Conservation (phyloP, 129 eudicot species). For the Artemisia tridentata region DNA sequence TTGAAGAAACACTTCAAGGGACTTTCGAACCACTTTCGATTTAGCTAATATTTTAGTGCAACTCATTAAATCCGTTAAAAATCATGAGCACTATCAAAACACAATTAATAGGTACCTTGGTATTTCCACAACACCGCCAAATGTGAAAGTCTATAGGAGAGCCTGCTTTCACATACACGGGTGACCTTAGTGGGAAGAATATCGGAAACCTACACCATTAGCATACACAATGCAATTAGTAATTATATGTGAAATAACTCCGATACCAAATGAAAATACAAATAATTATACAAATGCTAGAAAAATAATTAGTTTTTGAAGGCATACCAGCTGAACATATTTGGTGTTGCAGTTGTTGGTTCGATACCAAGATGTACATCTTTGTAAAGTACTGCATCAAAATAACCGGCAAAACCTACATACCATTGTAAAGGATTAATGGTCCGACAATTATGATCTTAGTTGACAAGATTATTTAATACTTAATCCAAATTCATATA, state of each 20-base stretch:
- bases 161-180: constrained; percentile 57
- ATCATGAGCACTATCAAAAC: not conserved
- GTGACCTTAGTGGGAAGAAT: constrained; percentile 83
- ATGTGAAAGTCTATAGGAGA: constrained; percentile 69
- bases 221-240: constrained; percentile 1
- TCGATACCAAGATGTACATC: constrained; percentile 97
- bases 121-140: constrained; percentile 93
- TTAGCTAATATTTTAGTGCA: not conserved
- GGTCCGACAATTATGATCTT: not conserved
- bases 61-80: not conserved
- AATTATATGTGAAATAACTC: constrained; percentile 4
- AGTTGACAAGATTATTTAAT: not conserved
- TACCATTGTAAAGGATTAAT: constrained; percentile 6
- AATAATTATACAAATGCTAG: not conserved
- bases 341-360: constrained; percentile 93
- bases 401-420: constrained; percentile 95
- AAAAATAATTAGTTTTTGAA: no score
- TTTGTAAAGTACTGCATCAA: constrained; percentile 90
- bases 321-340: constrained; percentile 95
- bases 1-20: not conserved
- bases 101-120: constrained; percentile 38
- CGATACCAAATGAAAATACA: not conserved
- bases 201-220: constrained; percentile 75
- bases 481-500: not conserved
- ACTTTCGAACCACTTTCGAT: not conserved